Base-by-base conservation (phyloP, 148 eudicot genomes). In the Persicaria tinctoria region DNA sequence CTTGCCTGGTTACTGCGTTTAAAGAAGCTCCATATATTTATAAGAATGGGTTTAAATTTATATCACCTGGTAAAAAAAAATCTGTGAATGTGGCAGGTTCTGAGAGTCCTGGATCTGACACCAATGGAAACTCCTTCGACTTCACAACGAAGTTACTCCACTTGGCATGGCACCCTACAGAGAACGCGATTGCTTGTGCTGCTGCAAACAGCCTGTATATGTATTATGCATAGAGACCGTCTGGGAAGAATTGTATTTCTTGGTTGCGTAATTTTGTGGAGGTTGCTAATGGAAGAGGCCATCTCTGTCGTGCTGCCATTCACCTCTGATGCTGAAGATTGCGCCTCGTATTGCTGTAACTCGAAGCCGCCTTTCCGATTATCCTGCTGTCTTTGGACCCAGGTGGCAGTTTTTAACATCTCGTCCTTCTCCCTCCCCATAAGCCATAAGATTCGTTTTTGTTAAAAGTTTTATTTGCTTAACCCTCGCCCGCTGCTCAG, bases 121-220 rank as follows among this genome's bases (percentile, higher is more conserved):
- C 93, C 20, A 89, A 89, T 70, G 93, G 93, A 47, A 89, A 87
- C 78, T 81, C 93, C 50, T 89, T 85, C 79, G 93, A 87, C 82
- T 89, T 84, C 82, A 87, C 90, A 17, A 89, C 87, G 55, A 89
- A 89, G 79, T 82, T 89, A 76, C 93, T 89, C 76, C 93, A 89
- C 74, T 77, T 89, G 70, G 93, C 93, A 18, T 89, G 93, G 90
- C 93, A 89, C 77, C 93, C 93, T 16, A 73, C 86, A 17, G 93
- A 89, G 82, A 89, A 87, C 77, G 82, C 86, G 46, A 84, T 89
- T 68, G 93, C 93, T 59, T 89, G 93, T 87, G 93, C 93, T 81
- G 93, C 93, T 83, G 87, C 90, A 73, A 89, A 89, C 86, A 89
- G 93, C 81, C 79, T 89, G 90, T 89, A 89, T 82, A 89, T 89